Evolutionary conservation across 1,284 basidiomycete genomes (phyloP).

Genomic region (Mycena citricolor): DNA sequence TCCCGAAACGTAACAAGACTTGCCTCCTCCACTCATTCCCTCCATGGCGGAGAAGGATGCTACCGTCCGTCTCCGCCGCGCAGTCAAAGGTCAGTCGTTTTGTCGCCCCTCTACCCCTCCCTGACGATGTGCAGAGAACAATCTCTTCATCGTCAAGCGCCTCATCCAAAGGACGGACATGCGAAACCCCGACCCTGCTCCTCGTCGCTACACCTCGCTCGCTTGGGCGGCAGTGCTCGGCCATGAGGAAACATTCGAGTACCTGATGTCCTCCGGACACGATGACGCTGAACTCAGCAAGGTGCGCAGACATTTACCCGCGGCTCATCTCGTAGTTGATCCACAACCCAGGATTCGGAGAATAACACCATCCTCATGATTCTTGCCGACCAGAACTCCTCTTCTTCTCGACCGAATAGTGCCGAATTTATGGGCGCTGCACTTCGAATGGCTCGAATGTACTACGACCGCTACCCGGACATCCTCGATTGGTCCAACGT

Average conservation of each 20-base stretch:
- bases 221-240: conserved; percentile 87
- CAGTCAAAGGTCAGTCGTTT: conserved; percentile 63
- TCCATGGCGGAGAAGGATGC: conserved; percentile 81
- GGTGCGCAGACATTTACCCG: conserved; percentile 46
- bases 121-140: conserved; percentile 67
- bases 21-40: conserved; percentile 26
- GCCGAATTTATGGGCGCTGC: conserved; percentile 68
- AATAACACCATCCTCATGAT: conserved; percentile 90
- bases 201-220: conserved; percentile 77
- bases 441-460: conserved; percentile 77
- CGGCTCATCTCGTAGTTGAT: conserved; percentile 15
- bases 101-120: conserved; percentile 19
- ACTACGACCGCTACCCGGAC: conserved; percentile 80
- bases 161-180: conserved; percentile 81
- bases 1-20: too few species aligned
- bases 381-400: conserved; percentile 67
- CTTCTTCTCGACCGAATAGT: conserved; percentile 40
- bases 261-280: conserved; percentile 78
- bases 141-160: conserved; percentile 84
- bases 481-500: conserved; percentile 89
- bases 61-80: conserved; percentile 69
- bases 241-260: conserved; percentile 88
- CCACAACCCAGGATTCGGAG: conserved; percentile 68
- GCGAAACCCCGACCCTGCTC: conserved; percentile 80
- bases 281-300: conserved; percentile 88